phyloP scores from a whole-genome alignment of 768 basidiomycete genomes.

The Stropharia rugosoannulata region DNA sequence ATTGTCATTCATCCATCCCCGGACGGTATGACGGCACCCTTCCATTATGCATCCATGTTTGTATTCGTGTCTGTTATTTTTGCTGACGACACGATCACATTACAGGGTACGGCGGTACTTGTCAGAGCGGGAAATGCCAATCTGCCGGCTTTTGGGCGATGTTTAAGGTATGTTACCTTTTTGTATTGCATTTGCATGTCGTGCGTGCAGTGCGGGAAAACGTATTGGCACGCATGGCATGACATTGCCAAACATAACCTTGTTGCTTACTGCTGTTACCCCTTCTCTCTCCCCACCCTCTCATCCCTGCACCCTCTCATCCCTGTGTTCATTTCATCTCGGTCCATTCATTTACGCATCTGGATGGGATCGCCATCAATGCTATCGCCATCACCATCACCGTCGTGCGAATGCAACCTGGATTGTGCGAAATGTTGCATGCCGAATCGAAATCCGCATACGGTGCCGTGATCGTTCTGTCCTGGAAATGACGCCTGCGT shows the following conservation, averaged over 20 bases:
- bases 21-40: background rate
- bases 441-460: too few species aligned
- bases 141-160: constrained; percentile 56
- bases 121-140: constrained; percentile 60
- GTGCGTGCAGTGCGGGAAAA: too few species aligned
- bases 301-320: too few species aligned
- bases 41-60: too few species aligned
- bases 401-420: too few species aligned
- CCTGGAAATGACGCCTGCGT: background rate
- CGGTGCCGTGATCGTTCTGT: constrained; percentile 3
- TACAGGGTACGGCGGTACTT: constrained; percentile 70
- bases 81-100: constrained; percentile 1
- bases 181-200: background rate
- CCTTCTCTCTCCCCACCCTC: too few species aligned
- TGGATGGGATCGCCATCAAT: too few species aligned
- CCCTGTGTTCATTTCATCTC: too few species aligned
- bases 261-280: background rate
- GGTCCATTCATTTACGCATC: too few species aligned
- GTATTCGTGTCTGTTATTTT: background rate
- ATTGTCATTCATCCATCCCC: background rate
- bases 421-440: too few species aligned
- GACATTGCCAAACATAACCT: background rate
- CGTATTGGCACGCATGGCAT: too few species aligned
- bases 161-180: constrained; percentile 46
- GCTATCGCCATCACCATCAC: too few species aligned